Percentiles rank a stretch among this genome's conserved stretches.
These are phyloP conservation scores for Arabidopsis hybrid DNA, from an alignment of 441 rosid genomes.

Conservation along the genomic window DNA sequence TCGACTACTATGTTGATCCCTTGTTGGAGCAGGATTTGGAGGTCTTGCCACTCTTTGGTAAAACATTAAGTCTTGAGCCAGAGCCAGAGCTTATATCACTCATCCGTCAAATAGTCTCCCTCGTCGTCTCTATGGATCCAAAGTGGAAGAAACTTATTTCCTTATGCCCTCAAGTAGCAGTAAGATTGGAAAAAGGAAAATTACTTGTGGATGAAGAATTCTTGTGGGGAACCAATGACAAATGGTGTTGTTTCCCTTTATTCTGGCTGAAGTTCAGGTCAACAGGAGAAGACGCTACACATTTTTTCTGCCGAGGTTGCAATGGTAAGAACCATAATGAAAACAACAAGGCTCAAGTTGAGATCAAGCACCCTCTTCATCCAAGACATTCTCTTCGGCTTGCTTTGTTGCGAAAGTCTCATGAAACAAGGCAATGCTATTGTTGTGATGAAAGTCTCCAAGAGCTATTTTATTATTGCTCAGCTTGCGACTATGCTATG, in stretches of 20 bases:
- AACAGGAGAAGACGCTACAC: neutral
- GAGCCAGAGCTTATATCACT: neutral
- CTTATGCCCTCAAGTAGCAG: slow-evolving; percentile 12
- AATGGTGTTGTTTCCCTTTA: neutral
- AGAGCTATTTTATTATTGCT: neutral
- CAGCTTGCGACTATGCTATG: neutral
- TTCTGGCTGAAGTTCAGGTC: neutral
- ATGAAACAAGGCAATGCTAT: slow-evolving; percentile 9
- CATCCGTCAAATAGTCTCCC: neutral
- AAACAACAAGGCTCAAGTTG: neutral
- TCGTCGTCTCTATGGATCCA: neutral
- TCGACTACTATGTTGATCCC: neutral
- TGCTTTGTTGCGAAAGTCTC: neutral
- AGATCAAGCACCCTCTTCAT: slow-evolving; percentile 2
- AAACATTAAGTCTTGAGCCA: slow-evolving; percentile 2
- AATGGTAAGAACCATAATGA: neutral
- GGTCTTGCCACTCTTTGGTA: neutral
- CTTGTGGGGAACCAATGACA: neutral
- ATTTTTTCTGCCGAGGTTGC: neutral
- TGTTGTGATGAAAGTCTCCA: neutral
- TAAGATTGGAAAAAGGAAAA: neutral
- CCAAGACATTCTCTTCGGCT: slow-evolving; percentile 13
- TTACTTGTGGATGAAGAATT: neutral
- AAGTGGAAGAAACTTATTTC: neutral
- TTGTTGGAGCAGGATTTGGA: neutral